A percentile compares a stretch with the other conserved stretches of the same genome.
Evolutionary conservation across 2,329 filamentous ascomycete species (phyloP).

Genomic region (Monosporascus sp.): DNA sequence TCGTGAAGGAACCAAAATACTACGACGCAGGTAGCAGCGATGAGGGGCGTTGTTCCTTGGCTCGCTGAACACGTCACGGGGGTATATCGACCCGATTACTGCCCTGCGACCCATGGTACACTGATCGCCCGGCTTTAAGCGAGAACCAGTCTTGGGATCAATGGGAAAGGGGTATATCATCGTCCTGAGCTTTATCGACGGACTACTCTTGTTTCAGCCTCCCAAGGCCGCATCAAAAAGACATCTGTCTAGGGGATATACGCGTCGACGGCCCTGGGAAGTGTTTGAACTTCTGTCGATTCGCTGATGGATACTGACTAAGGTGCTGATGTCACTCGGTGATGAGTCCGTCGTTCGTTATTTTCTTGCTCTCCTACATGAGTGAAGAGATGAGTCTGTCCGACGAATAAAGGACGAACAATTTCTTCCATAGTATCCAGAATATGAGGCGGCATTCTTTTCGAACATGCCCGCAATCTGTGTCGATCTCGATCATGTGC

Average conservation of each 20-base stretch:
- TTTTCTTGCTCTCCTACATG: neutral
- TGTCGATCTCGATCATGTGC: neutral
- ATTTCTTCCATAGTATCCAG: neutral
- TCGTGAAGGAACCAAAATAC: slow-evolving; percentile 1
- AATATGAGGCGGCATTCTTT: neutral
- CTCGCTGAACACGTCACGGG: slow-evolving; percentile 12
- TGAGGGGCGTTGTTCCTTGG: slow-evolving; percentile 11
- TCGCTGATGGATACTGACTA: neutral
- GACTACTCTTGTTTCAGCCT: neutral
- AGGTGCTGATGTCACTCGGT: neutral
- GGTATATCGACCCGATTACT: slow-evolving; percentile 17
- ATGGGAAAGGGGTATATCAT: slow-evolving; percentile 7
- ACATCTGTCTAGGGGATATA: neutral
- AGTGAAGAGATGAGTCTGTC: neutral
- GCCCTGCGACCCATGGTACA: slow-evolving; percentile 3
- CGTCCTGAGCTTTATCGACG: neutral
- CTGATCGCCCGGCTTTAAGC: slow-evolving; percentile 9
- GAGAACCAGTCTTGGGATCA: slow-evolving; percentile 7
- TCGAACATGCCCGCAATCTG: neutral
- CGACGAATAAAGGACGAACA: neutral
- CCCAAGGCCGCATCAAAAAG: neutral
- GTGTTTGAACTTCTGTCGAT: neutral
- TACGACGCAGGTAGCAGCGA: neutral
- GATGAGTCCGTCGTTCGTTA: too few relatives aligned
- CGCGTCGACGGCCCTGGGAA: neutral